A percentile compares a stretch with the other conserved stretches of the same genome.
phyloP scores from a whole-genome alignment of 352 stramenopile genomes.

The Thraustotheca clavata region DNA sequence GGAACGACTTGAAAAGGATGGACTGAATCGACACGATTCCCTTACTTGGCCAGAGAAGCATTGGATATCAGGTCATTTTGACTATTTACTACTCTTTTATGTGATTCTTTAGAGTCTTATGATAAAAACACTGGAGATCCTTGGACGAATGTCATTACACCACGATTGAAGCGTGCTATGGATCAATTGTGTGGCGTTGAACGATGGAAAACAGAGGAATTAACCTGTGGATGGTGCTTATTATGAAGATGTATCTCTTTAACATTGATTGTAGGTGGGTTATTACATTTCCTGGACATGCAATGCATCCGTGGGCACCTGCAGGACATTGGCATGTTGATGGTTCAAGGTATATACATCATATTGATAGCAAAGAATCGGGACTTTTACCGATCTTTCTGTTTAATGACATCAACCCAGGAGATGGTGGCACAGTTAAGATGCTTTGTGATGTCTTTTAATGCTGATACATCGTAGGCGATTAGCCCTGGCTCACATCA shows the following conservation, averaged over 20 bases:
- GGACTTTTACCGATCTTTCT: conserved; percentile 74
- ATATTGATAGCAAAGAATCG: conserved; percentile 56
- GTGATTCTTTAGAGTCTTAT: conserved; percentile 35
- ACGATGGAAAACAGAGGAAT: conserved; percentile 37
- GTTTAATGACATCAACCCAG: conserved; percentile 56
- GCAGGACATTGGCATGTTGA: conserved; percentile 79
- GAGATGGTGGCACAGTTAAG: conserved; percentile 45
- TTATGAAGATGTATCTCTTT: background rate
- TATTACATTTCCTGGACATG: conserved; percentile 60
- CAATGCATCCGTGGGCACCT: conserved; percentile 41
- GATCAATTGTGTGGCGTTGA: conserved; percentile 62
- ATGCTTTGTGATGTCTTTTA: background rate
- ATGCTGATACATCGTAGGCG: conserved; percentile 20
- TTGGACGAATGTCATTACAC: conserved; percentile 40
- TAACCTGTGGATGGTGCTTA: conserved; percentile 62
- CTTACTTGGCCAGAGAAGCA: conserved; percentile 50
- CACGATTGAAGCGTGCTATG: conserved; percentile 39
- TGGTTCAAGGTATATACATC: conserved; percentile 61
- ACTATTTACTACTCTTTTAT: background rate
- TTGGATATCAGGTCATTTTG: conserved; percentile 34
- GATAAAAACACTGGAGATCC: conserved; percentile 28
- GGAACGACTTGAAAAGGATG: conserved; percentile 29
- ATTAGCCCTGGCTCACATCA: conserved; percentile 59
- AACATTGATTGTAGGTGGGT: conserved; percentile 34
- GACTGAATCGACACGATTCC: conserved; percentile 31